Evolutionary conservation across 1,284 basidiomycete genomes (phyloP), one percentile per base, ranked within the genome.

Genomic region (Sporisorium iseilematis-ciliati): DNA sequence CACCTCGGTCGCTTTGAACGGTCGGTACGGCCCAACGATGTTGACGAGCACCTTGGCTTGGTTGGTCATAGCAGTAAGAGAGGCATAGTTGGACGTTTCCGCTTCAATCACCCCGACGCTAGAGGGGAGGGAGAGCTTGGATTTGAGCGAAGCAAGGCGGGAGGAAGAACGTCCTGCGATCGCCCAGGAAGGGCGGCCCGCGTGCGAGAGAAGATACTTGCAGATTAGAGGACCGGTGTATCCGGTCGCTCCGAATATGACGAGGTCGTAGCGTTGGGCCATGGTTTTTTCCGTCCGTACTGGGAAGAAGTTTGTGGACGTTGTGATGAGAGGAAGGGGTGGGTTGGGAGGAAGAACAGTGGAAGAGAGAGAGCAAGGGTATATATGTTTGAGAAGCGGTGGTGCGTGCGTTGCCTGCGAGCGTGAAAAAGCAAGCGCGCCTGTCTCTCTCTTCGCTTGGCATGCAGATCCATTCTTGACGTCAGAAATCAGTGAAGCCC

Each of bases 221-320:
- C 74, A 75, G 5, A 75, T 72, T 8, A 80, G 54, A 38, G 66
- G 63, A 21, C 81, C 82, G 12, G 82, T 83, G 61, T 77, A 84
- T 11, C 82, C 82, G 10, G 82, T 81, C 7, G 82, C 82, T 2
- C 82, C 82, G 41, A 78, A 78, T 18, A 84, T 63, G 29, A 78
- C 68, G 2, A 79, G 53, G 43, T 79, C 79, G 65, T 81, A 81
- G 8, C 49, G 50, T 35, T 57, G 35, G 20, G 71, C 54, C 77
- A 79, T 79, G 33, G 25, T 58, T 42, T n/a, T 33, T 23, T n/a
- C 4, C n/a, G n/a, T n/a, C n/a, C n/a, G n/a, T n/a, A n/a, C n/a
- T n/a, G n/a, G n/a, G n/a, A n/a, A n/a, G n/a, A n/a, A n/a, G n/a
- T n/a, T 14, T n/a, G 21, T 23, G 35, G 5, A 31, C 14, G 8